Percentiles rank a stretch among this genome's conserved stretches.
Evolutionary conservation across 169 alveolate species (phyloP).

Genomic region (Plasmodium relictum): DNA sequence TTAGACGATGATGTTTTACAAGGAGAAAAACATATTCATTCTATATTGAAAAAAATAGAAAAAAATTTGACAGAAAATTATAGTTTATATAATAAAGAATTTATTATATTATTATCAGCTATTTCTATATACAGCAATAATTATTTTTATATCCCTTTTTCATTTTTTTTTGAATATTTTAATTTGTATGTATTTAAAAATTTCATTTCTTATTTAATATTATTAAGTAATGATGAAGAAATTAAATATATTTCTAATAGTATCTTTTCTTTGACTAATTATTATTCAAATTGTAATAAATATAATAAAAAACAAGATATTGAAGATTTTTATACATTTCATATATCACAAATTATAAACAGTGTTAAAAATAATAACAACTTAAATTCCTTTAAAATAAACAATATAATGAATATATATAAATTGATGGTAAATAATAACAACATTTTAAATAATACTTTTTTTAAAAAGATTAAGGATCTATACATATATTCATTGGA

Average conservation of each 20-base stretch:
- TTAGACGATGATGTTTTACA: slow-evolving; percentile 14
- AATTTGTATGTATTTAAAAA: slow-evolving; percentile 38
- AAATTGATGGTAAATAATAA: slow-evolving; percentile 41
- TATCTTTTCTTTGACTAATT: background rate
- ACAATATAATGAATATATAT: slow-evolving; percentile 49
- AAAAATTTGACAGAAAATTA: slow-evolving; percentile 52
- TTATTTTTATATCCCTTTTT: slow-evolving; percentile 49
- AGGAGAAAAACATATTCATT: slow-evolving; percentile 9
- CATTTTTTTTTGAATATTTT: slow-evolving; percentile 65
- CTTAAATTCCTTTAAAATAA: slow-evolving; percentile 11
- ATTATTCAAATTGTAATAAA: background rate
- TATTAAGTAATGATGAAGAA: slow-evolving; percentile 68
- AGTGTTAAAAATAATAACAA: background rate
- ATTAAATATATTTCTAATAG: slow-evolving; percentile 39
- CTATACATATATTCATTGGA: slow-evolving; percentile 45
- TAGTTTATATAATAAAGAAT: slow-evolving; percentile 53
- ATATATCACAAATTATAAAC: slow-evolving; percentile 11
- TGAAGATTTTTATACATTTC: slow-evolving; percentile 31
- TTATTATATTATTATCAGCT: slow-evolving; percentile 51
- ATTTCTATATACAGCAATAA: slow-evolving; percentile 68
- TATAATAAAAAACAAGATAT: slow-evolving; percentile 3
- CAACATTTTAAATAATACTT: slow-evolving; percentile 2
- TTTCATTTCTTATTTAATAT: slow-evolving; percentile 29
- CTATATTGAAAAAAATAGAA: slow-evolving; percentile 46
- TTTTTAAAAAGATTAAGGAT: slow-evolving; percentile 68